These are phyloP conservation scores for Vigna radiata DNA, from an alignment of 306 rosid genomes.

Conservation along the genomic window DNA sequence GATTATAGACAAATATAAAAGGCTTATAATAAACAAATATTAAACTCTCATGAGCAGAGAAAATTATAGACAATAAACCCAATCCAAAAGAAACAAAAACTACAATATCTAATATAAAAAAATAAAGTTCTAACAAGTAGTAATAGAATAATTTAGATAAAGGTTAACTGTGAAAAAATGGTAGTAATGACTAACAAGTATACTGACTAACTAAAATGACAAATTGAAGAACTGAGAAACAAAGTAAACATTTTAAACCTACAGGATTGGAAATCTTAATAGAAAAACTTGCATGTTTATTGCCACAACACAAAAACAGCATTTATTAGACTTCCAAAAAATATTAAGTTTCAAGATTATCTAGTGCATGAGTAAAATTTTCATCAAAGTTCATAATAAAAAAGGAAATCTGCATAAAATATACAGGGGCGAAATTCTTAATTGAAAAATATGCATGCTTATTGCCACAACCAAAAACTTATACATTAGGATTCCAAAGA, in stretches of 20 bases:
- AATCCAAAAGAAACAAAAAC: constrained; percentile 4
- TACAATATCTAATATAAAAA: background rate
- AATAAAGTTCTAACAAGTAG: background rate
- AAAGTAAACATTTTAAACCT: background rate
- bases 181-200: background rate
- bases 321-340: constrained; percentile 2
- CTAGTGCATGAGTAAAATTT: background rate
- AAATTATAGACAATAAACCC: background rate
- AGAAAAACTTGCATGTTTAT: background rate
- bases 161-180: background rate
- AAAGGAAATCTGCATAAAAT: no score
- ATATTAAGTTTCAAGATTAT: background rate
- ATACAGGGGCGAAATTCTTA: background rate
- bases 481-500: constrained; percentile 1
- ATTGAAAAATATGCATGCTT: background rate
- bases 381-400: background rate
- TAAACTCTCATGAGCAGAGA: constrained; percentile 20
- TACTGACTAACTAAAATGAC: constrained; percentile 3
- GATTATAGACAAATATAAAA: background rate
- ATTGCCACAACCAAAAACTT: background rate
- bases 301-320: background rate
- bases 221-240: background rate
- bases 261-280: background rate
- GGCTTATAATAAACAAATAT: background rate
- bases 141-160: constrained; percentile 9